Percentiles rank a stretch among this genome's conserved stretches.
phyloP scores from a whole-genome alignment of 1,139 yeast genomes.

The Yamadazyma mexicana region DNA sequence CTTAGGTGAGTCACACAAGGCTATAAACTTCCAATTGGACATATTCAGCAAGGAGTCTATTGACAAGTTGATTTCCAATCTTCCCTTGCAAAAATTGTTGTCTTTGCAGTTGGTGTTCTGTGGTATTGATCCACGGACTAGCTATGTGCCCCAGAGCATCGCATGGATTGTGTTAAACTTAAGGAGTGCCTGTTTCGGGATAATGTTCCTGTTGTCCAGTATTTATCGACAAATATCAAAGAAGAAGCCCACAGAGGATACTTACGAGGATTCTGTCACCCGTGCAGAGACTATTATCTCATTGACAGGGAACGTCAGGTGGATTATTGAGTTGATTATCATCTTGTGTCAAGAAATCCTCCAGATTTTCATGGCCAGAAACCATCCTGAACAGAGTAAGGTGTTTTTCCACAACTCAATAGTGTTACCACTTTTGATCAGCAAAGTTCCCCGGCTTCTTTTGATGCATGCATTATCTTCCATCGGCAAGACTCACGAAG shows the following conservation, averaged over 20 bases:
- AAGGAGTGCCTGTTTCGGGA: conserved; percentile 70
- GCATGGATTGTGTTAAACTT: conserved; percentile 72
- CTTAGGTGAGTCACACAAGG: conserved; percentile 64
- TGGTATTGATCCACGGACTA: conserved; percentile 44
- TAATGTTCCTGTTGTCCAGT: conserved; percentile 69
- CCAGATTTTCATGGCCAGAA: conserved; percentile 29
- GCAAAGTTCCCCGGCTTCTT: conserved; percentile 71
- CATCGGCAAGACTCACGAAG: conserved; percentile 65
- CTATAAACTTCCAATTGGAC: conserved; percentile 69
- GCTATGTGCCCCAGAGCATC: conserved; percentile 49
- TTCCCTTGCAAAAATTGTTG: conserved; percentile 66
- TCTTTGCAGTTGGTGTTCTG: conserved; percentile 70
- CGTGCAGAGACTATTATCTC: conserved; percentile 61
- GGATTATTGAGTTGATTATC: conserved; percentile 73
- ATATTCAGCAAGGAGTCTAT: conserved; percentile 62
- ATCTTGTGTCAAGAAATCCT: conserved; percentile 68
- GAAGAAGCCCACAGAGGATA: conserved; percentile 50
- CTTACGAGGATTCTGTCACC: conserved; percentile 52
- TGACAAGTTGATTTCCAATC: conserved; percentile 69
- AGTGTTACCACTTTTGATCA: conserved; percentile 55
- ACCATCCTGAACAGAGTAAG: conserved; percentile 22
- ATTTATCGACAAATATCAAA: conserved; percentile 57
- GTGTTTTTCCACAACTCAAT: conserved; percentile 34
- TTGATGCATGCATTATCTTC: conserved; percentile 70
- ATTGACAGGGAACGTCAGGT: conserved; percentile 70